Evolutionary conservation across 129 eudicot species (phyloP).

Genomic region (sunflower (Helianthus annuus)): HanXRQr2.0-SUNRISE NC_035442.2:16433653-16434152

Average conservation of each 20-base stretch:
- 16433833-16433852: slow-evolving; percentile 91
- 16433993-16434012: not conserved
- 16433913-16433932: slow-evolving; percentile 28
- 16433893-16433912: slow-evolving; percentile 24
- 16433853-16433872: slow-evolving; percentile 42
- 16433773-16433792: slow-evolving; percentile 92
- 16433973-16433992: slow-evolving; percentile 32
- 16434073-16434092: slow-evolving; percentile 45
- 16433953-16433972: slow-evolving; percentile 34
- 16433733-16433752: too few relatives aligned
- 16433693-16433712: too few relatives aligned
- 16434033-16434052: slow-evolving; percentile 22
- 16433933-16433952: slow-evolving; percentile 27
- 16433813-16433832: slow-evolving; percentile 72
- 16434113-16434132: slow-evolving; percentile 42
- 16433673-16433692: too few relatives aligned
- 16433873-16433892: not conserved
- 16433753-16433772: slow-evolving; percentile 45
- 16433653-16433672: too few relatives aligned
- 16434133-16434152: slow-evolving; percentile 31
- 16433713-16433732: too few relatives aligned
- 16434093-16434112: slow-evolving; percentile 35
- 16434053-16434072: slow-evolving; percentile 32
- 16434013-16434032: not conserved
- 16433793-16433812: slow-evolving; percentile 39